Conservation (phyloP, 257 asterid genomes). For the Henckelia pumila region DNA sequence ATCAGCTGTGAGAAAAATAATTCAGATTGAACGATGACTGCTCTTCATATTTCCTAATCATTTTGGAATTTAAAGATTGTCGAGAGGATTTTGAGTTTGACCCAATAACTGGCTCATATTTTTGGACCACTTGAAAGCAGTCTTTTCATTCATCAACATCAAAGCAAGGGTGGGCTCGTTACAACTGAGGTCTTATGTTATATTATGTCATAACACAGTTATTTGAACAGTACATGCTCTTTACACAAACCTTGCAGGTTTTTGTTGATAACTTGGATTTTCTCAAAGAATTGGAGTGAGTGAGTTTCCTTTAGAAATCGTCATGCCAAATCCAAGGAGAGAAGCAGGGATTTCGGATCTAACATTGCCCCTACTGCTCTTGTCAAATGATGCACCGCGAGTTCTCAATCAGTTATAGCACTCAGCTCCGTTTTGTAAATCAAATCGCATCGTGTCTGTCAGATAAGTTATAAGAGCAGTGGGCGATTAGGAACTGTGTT, state of each 20-base stretch:
- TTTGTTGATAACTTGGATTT: slow-evolving; percentile 91
- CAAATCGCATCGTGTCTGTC: slow-evolving; percentile 15
- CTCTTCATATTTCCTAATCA: slow-evolving; percentile 9
- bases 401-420: slow-evolving; percentile 9
- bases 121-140: not conserved
- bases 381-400: not conserved
- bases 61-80: not conserved
- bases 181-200: not conserved
- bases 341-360: slow-evolving; percentile 13
- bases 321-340: slow-evolving; percentile 9
- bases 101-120: not conserved
- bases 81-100: not conserved
- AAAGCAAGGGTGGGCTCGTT: not conserved
- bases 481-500: not conserved
- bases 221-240: not conserved
- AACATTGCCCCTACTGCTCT: slow-evolving; percentile 10
- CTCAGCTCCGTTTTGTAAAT: slow-evolving; percentile 32
- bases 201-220: not conserved
- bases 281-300: slow-evolving; percentile 78
- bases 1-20: not conserved
- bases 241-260: slow-evolving; percentile 49
- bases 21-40: not conserved
- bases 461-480: not conserved
- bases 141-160: not conserved
- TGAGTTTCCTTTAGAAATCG: not conserved